Base-by-base conservation (phyloP, 2,329 filamentous ascomycete genomes). In the Epichloe baconii region DNA sequence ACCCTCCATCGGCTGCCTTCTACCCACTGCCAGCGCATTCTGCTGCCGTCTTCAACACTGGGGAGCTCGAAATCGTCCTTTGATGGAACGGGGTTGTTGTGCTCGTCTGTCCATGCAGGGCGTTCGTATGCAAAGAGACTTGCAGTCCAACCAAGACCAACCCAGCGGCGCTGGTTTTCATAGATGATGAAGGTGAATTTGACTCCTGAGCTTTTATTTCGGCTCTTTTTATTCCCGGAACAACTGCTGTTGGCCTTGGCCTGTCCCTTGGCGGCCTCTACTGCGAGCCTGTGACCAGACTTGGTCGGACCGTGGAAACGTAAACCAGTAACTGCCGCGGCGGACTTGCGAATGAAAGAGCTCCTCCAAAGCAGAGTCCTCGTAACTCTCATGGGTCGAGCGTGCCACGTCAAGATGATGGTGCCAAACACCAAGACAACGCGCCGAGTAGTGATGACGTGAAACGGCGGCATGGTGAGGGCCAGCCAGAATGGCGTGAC, bases 181-280 rank as follows among this genome's bases (percentile, higher is more conserved):
- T 90, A 97, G 2, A 98, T 76, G 46, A 93, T 90, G 56, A 98
- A 98, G 0, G 93, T 98, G 62, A 98, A 98, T 44, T 89, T 86
- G 14, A 98, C 87, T 1, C 90, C 89, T 0, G 88, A 80, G 4
- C 85, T 83, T n/a, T 68, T 66, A 21, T 48, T 46, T 3, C 70
- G 68, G 38, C 73, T 64, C 7, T 61, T 58, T 42, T 58, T 57
- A 41, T 58, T 55, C 44, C 60, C 58, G n/a, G n/a, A 58, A 56
- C 21, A 58, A 56, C 21, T 61, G 57, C 19, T 62, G 61, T 40
- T 61, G 2, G 44, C 31, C 4, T 23, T 60, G 3, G 59, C 54
- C 4, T 59, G 53, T 11, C 55, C 58, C 17, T 58, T 48, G 37
- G 57, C 60, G 11, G 53, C 49, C 50, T 59, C 49, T 15, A 54